Evolutionary conservation across 352 stramenopile genomes (phyloP), one percentile per base, ranked within the genome.

Genomic region (Globisporangium middletonii): DNA sequence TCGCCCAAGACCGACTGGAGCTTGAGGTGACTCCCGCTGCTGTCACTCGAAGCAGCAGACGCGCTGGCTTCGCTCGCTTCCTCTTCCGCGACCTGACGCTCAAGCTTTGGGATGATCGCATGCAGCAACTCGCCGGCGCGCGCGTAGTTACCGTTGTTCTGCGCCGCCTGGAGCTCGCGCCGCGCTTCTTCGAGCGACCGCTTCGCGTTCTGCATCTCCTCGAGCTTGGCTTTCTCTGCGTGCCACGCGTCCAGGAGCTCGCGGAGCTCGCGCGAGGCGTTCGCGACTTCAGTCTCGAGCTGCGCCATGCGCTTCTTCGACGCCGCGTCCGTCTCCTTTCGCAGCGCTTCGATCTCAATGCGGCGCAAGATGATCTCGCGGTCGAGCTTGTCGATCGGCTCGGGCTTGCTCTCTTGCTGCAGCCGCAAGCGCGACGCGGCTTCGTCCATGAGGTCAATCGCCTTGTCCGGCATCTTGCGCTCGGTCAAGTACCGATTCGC

Each of bases 361-460:
- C 23, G 23, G 77, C 68, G 98, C 88, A n/a, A 98, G 68, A 50
- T 98, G 88, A 23, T 91, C 86, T 12, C 96, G 76, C 59, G 23
- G 23, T 99, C 94, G 13, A 99, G 68, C 54, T 96, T 80, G 67
- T 99, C 96, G 62, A 99, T 98, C 47, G 96, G 83, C 68, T 99
- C 95, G 0, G 97, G 97, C 49, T 98, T 86, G 47, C 73, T 94
- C 60, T 99, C 96, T 16, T 98, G 71, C 59, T 98, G 88, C 0
- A 98, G 90, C 38, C 94, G 86, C 16, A 97, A 77, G 47, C 89
- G 93, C 5, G 86, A 71, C 65, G 83, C 77, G 35, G 95, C 96
- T 84, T 99, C 97, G 79, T 96, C 97, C 57, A 98, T 90, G 45
- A 97, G 83, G 57, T 98, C 93, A 53, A 98, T 97, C 1, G 94